Evolutionary conservation across 345 rosid genomes (phyloP), one percentile per base, ranked within the genome.

Genomic region (Barbarea vulgaris): DNA sequence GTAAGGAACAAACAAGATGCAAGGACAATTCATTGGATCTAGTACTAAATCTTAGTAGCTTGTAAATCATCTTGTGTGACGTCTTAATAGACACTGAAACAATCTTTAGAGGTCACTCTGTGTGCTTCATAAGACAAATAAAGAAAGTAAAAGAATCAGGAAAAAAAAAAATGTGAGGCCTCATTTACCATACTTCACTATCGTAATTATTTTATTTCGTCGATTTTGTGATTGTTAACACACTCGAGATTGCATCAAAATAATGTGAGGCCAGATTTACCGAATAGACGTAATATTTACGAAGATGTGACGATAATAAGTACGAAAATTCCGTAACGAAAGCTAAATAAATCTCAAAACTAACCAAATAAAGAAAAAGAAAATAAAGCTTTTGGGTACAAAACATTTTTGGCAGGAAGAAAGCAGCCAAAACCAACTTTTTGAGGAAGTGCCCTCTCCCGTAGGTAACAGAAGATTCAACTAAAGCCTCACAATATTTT

Each of bases 331-430:
- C 44, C 25, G 18, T 24, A 69, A 44, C 5, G 58, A 62, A 62
- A 69, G 65, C 80, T 76, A 69, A 68, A 68, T 51, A 68, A 67
- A 61, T 76, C 46, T 77, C 71, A 77, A 70, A 77, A 63, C 34
- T 63, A 77, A 70, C 80, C 75, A 47, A 63, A 70, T 46, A 17
- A 70, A 62, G 75, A 70, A 77, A 42, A 63, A 47, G 0, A 63
- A 42, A 46, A 42, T 9, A 68, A 48, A 64, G 39, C 27, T 55
- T 56, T 48, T 22, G 76, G 50, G 22, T 53, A 61, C 18, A 70
- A 47, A 54, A 50, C 53, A 22, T 15, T 64, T 46, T 67, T 41
- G 60, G 30, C 48, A 57, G 6, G 66, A 64, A 44, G 67, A 77
- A 71, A 65, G 62, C 30, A 54, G 52, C 64, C 61, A 77, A 77